Percentiles rank a stretch among this genome's conserved stretches.
Evolutionary conservation across 2,329 filamentous ascomycete genomes (phyloP).

Genomic region (Metarhizium humberi): DNA sequence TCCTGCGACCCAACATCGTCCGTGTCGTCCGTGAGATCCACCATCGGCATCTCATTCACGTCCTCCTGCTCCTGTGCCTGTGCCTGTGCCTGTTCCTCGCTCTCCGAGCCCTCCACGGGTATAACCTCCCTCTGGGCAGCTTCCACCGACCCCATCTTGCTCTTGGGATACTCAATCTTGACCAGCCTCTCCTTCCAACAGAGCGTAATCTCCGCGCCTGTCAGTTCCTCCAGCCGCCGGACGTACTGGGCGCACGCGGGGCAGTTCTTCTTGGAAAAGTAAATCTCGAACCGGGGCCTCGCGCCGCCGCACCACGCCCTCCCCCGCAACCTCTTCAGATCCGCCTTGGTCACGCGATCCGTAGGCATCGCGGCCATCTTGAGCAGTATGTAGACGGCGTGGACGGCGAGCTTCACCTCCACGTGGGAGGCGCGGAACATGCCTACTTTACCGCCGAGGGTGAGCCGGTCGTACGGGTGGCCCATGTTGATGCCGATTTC

Average conservation of each 20-base stretch:
- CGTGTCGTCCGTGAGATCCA: not conserved
- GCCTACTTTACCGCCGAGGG: constrained; percentile 7
- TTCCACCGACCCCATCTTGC: not conserved
- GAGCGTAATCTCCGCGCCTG: constrained; percentile 18
- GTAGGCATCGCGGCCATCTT: constrained; percentile 15
- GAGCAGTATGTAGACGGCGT: constrained; percentile 21
- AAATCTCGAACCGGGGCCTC: constrained; percentile 21
- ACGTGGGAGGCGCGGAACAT: constrained; percentile 26
- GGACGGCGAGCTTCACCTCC: constrained; percentile 29
- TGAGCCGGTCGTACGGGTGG: constrained; percentile 18
- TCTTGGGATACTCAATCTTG: constrained; percentile 16
- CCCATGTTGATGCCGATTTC: constrained; percentile 20
- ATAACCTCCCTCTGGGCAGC: not conserved
- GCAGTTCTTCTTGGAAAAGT: constrained; percentile 26
- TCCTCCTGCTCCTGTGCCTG: not conserved
- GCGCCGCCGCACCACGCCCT: constrained; percentile 17
- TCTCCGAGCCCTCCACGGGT: not conserved
- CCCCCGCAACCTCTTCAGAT: constrained; percentile 14
- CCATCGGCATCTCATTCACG: not conserved
- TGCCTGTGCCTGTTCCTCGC: not conserved
- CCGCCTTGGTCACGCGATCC: constrained; percentile 10
- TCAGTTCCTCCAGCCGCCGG: constrained; percentile 13
- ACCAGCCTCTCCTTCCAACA: constrained; percentile 19
- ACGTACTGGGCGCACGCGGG: constrained; percentile 17
- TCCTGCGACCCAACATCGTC: not conserved